Evolutionary conservation across 495 filamentous ascomycete genomes (phyloP).

Genomic region (Usnea hakonensis): DNA sequence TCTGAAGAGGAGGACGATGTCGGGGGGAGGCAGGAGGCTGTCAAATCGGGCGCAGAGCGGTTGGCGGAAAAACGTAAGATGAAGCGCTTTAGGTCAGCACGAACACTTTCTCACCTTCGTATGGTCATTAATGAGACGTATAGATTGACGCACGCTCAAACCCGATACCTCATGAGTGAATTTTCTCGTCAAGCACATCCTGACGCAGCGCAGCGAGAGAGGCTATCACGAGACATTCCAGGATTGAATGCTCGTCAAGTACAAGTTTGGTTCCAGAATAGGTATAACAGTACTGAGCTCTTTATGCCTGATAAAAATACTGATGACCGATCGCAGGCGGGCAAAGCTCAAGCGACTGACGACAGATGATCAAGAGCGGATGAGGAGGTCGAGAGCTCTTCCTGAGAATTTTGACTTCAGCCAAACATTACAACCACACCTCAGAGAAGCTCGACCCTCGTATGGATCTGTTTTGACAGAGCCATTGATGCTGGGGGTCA

Average conservation of each 20-base stretch:
- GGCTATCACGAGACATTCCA: constrained; percentile 84
- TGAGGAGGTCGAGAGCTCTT: constrained; percentile 12
- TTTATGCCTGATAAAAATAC: constrained; percentile 5
- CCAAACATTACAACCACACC: constrained; percentile 5
- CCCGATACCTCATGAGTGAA: constrained; percentile 93
- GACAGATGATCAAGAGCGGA: constrained; percentile 72
- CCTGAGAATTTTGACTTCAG: constrained; percentile 13
- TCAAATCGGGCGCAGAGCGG: constrained; percentile 60
- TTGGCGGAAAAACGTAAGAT: constrained; percentile 82
- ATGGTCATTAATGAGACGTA: background rate
- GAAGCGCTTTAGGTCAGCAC: constrained; percentile 81
- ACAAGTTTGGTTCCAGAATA: constrained; percentile 98
- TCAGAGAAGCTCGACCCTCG: background rate
- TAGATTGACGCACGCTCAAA: constrained; percentile 94
- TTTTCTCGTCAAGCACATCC: constrained; percentile 94
- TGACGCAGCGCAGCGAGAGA: constrained; percentile 85
- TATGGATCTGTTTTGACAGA: background rate
- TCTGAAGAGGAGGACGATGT: constrained; percentile 46
- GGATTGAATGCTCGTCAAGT: constrained; percentile 90
- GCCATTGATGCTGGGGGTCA: background rate
- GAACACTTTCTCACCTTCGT: background rate
- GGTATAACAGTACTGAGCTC: constrained; percentile 46
- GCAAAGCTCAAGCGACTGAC: constrained; percentile 94
- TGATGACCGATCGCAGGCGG: constrained; percentile 49
- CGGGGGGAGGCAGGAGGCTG: constrained; percentile 43